Evolutionary conservation across 2,329 filamentous ascomycete genomes (phyloP).

Genomic region (Diaporthe vexans): DNA sequence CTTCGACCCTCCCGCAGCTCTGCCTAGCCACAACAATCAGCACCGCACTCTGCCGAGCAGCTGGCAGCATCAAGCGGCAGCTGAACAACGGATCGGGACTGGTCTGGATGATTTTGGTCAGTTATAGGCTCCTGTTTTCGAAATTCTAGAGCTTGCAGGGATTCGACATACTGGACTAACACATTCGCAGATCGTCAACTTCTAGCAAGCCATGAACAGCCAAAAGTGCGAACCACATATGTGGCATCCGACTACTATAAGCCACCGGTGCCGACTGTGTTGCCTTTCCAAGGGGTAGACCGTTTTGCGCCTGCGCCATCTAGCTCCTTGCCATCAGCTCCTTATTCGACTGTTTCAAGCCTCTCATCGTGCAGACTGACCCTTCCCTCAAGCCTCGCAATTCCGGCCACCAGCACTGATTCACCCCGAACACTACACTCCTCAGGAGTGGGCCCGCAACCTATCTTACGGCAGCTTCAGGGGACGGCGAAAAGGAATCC

Average conservation of each 20-base stretch:
- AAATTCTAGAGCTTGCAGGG: accelerated
- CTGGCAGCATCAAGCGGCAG: not conserved
- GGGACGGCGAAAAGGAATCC: not conserved
- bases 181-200: constrained; percentile 26
- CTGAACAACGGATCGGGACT: not conserved
- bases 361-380: constrained; percentile 6
- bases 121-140: not conserved
- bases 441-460: not conserved
- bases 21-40: too few species aligned
- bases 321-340: not conserved
- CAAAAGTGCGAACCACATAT: not conserved
- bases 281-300: not conserved
- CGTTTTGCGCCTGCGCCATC: not conserved
- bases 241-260: not conserved
- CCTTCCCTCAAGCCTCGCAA: constrained; percentile 3
- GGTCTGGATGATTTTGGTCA: constrained; percentile 25
- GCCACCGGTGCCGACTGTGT: not conserved
- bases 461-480: not conserved
- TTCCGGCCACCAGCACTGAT: not conserved
- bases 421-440: not conserved
- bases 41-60: not conserved
- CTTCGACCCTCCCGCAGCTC: not conserved
- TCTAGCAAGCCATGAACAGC: not conserved
- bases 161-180: not conserved
- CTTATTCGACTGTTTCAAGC: not conserved